Conservation (phyloP, 441 rosid genomes). For the California macrophylla region DNA sequence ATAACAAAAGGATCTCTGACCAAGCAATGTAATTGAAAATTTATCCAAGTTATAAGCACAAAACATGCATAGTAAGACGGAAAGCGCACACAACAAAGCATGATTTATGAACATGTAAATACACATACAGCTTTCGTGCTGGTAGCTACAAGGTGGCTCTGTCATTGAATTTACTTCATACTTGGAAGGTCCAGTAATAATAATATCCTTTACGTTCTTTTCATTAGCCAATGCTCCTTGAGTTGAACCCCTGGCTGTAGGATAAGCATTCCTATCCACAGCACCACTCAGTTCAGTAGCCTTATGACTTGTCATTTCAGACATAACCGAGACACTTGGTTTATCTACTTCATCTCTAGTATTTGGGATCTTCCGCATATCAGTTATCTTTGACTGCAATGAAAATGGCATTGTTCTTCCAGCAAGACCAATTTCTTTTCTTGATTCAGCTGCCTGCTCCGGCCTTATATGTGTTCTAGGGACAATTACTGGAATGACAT, state of each 20-base stretch:
- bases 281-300: constrained; percentile 28
- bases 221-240: constrained; percentile 44
- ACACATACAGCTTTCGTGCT: constrained; percentile 58
- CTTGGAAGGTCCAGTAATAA: constrained; percentile 39
- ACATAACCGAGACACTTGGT: constrained; percentile 33
- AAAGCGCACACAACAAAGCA: background rate
- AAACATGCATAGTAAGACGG: background rate
- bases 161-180: constrained; percentile 33
- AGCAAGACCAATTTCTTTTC: constrained; percentile 66
- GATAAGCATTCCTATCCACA: constrained; percentile 36
- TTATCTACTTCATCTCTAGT: constrained; percentile 57
- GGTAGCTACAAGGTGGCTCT: constrained; percentile 46
- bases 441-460: constrained; percentile 58
- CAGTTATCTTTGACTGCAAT: constrained; percentile 70
- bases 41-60: background rate
- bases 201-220: constrained; percentile 45
- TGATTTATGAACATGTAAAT: background rate
- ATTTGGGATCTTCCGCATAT: constrained; percentile 43
- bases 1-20: background rate
- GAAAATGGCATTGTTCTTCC: constrained; percentile 97
- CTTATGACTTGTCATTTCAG: constrained; percentile 41
- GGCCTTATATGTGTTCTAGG: constrained; percentile 54
- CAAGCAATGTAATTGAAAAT: background rate
- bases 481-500: constrained; percentile 58
- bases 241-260: constrained; percentile 34